Evolutionary conservation across 345 rosid species (phyloP).

Genomic region (Eucalyptus curtisii): DNA sequence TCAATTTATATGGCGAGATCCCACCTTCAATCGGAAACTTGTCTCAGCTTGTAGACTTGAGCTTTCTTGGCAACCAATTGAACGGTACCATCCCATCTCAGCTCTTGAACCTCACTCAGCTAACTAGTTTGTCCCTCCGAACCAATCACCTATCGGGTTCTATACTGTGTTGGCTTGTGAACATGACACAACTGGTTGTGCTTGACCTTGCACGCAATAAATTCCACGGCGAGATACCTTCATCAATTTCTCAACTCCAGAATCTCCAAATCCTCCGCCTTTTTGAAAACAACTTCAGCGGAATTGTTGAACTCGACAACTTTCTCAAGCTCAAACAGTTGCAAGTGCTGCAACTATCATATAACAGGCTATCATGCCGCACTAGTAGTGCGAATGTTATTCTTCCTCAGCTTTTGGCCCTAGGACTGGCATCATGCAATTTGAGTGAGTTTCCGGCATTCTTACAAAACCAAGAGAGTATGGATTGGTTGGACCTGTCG

Average conservation of each 20-base stretch:
- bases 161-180: not conserved
- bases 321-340: not conserved
- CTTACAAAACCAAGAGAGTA: not conserved
- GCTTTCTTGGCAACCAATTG: not conserved
- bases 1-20: not conserved
- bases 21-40: not conserved
- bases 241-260: not conserved
- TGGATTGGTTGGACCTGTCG: not conserved
- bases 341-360: rapidly evolving
- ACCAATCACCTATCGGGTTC: not conserved
- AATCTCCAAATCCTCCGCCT: rapidly evolving
- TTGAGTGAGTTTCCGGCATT: not conserved
- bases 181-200: not conserved
- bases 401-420: not conserved
- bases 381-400: not conserved
- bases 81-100: not conserved
- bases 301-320: not conserved
- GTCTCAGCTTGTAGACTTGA: not conserved
- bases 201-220: not conserved
- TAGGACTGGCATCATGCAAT: constrained; percentile 6
- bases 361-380: not conserved
- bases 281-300: not conserved
- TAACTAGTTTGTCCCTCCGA: rapidly evolving
- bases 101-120: not conserved
- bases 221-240: not conserved